phyloP scores from a whole-genome alignment of 2,329 filamentous ascomycete species.

The Dactylella cylindrospora region DNA sequence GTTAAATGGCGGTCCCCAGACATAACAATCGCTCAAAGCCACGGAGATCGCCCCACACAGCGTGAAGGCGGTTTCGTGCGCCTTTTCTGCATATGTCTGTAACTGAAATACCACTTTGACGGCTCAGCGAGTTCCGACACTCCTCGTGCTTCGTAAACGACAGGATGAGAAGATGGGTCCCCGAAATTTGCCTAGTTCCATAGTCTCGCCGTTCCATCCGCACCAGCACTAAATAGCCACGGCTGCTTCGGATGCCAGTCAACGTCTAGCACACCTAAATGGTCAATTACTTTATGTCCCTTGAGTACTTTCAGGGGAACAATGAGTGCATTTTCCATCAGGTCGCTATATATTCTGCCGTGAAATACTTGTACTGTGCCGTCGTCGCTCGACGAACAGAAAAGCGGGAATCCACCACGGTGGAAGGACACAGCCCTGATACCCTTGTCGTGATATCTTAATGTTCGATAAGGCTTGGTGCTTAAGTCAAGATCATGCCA shows the following conservation, averaged over 20 bases:
- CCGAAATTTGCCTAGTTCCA: constrained; percentile 61
- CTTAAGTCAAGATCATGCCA: constrained; percentile 98
- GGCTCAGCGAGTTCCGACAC: constrained; percentile 18
- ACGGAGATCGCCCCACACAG: constrained; percentile 22
- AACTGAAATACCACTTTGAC: neutral
- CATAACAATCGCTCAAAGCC: constrained; percentile 12
- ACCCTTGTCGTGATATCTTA: constrained; percentile 90
- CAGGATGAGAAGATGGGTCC: constrained; percentile 22
- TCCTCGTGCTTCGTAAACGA: neutral
- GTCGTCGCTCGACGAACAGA: constrained; percentile 93
- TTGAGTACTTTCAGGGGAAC: constrained; percentile 92
- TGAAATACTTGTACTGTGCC: constrained; percentile 95
- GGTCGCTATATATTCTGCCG: constrained; percentile 87
- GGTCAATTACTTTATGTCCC: constrained; percentile 82
- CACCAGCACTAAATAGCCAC: constrained; percentile 91
- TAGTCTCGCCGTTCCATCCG: constrained; percentile 86
- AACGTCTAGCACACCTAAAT: constrained; percentile 86
- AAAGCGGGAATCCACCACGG: constrained; percentile 75
- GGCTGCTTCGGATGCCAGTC: constrained; percentile 95
- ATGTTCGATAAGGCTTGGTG: constrained; percentile 87
- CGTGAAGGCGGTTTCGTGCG: constrained; percentile 10
- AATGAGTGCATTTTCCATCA: constrained; percentile 95
- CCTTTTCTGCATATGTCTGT: constrained; percentile 13
- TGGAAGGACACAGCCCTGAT: constrained; percentile 90
- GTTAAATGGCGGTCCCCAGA: no score